phyloP scores from a whole-genome alignment of 208 protist species.

The Trypanosoma conorhini region DNA sequence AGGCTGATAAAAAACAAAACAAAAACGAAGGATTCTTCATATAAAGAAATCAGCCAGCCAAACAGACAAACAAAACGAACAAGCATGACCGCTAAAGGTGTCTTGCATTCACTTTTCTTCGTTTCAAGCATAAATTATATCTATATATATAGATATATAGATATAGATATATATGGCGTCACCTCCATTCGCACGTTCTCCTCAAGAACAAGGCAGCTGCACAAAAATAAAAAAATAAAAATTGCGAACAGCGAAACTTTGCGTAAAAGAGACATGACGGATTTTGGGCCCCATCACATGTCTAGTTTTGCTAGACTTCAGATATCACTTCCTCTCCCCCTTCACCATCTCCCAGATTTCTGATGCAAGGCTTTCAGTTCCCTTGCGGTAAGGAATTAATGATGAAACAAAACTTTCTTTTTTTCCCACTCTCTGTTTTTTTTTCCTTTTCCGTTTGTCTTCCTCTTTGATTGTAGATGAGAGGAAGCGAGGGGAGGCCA shows the following conservation, averaged over 20 bases:
- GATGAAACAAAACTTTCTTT: not conserved
- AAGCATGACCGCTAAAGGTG: not conserved
- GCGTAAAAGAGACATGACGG: not conserved
- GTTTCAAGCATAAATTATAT: conserved; percentile 10
- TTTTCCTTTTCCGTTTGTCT: not conserved
- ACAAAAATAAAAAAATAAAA: not conserved
- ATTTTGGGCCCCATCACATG: not conserved
- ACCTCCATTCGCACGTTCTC: not conserved
- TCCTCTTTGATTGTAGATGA: too few species aligned
- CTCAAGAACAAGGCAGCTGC: not conserved
- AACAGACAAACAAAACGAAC: conserved; percentile 1
- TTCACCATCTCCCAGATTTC: not conserved
- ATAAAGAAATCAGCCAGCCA: not conserved
- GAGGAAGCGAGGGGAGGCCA: not conserved
- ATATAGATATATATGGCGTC: conserved; percentile 16
- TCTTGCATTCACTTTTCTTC: not conserved
- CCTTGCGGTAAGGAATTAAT: not conserved
- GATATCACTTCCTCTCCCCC: not conserved
- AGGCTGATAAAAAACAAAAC: not conserved
- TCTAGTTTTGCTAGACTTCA: not conserved
- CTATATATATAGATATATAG: conserved; percentile 24
- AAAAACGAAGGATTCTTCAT: not conserved
- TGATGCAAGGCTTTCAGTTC: not conserved
- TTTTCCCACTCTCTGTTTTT: too few species aligned
- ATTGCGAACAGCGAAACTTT: not conserved